phyloP scores from a whole-genome alignment of 805 yeast genomes.

The Scheffersomyces ergatensis region DNA sequence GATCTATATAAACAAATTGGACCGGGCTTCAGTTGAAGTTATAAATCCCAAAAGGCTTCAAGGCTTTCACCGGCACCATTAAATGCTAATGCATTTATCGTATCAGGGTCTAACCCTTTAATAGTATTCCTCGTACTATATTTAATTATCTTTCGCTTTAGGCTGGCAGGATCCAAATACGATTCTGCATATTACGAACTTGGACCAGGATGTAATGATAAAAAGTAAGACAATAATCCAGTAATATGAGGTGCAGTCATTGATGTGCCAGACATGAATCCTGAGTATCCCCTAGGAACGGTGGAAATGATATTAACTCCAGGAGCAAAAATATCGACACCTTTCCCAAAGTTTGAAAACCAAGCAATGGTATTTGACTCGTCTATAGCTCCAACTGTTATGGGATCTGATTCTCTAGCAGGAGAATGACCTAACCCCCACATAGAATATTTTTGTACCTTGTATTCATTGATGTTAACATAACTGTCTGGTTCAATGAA shows the following conservation, averaged over 20 bases:
- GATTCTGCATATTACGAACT: constrained; percentile 43
- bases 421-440: neutral
- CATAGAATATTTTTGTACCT: neutral
- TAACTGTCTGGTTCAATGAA: neutral
- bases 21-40: no score
- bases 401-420: constrained; percentile 39
- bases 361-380: neutral
- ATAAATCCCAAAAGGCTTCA: constrained; percentile 53
- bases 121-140: constrained; percentile 49
- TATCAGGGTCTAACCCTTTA: constrained; percentile 46
- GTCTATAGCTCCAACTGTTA: neutral
- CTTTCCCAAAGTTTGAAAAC: neutral
- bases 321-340: neutral
- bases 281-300: constrained; percentile 49
- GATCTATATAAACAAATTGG: no score
- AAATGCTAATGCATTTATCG: constrained; percentile 57
- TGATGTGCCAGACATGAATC: constrained; percentile 56
- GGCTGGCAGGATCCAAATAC: constrained; percentile 49
- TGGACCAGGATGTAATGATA: constrained; percentile 49
- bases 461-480: neutral
- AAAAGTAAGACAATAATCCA: constrained; percentile 29
- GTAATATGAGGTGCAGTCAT: constrained; percentile 61
- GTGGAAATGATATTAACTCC: constrained; percentile 53
- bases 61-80: constrained; percentile 59
- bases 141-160: constrained; percentile 50